phyloP scores from a whole-genome alignment of 768 basidiomycete species.

The Rubroboletus satanas region DNA sequence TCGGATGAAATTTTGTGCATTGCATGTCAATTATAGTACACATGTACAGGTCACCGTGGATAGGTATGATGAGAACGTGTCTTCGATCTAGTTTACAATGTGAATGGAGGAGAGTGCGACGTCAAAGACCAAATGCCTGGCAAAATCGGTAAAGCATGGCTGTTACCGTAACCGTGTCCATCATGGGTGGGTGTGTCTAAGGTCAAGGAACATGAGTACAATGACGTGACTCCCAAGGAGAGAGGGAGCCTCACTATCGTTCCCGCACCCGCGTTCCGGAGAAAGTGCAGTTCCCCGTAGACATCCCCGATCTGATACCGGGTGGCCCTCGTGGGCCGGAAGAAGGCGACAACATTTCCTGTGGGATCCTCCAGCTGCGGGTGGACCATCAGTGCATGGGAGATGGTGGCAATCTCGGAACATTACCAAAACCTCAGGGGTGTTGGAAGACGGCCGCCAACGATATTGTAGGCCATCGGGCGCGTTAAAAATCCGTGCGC shows the following conservation, averaged over 20 bases:
- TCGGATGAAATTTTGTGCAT: conserved; percentile 24
- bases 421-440: conserved; percentile 59
- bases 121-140: conserved; percentile 45
- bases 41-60: conserved; percentile 27
- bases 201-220: conserved; percentile 21
- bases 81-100: conserved; percentile 31
- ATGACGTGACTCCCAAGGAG: conserved; percentile 17
- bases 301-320: conserved; percentile 86
- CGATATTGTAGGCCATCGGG: conserved; percentile 79
- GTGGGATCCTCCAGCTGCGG: conserved; percentile 68
- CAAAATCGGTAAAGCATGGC: conserved; percentile 85
- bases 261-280: conserved; percentile 73
- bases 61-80: conserved; percentile 30
- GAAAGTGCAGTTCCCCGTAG: conserved; percentile 80
- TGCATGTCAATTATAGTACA: conserved; percentile 32
- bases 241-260: conserved; percentile 57
- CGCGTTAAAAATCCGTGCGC: conserved; percentile 69
- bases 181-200: conserved; percentile 84
- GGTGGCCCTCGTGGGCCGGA: conserved; percentile 71
- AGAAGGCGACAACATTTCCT: conserved; percentile 71
- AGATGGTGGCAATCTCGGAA: conserved; percentile 9
- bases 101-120: conserved; percentile 21
- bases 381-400: conserved; percentile 7
- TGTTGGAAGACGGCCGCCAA: conserved; percentile 67
- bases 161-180: conserved; percentile 84